Evolutionary conservation across 768 basidiomycete species (phyloP), one percentile per base, ranked within the genome.

Genomic region (Collybia nuda): DNA sequence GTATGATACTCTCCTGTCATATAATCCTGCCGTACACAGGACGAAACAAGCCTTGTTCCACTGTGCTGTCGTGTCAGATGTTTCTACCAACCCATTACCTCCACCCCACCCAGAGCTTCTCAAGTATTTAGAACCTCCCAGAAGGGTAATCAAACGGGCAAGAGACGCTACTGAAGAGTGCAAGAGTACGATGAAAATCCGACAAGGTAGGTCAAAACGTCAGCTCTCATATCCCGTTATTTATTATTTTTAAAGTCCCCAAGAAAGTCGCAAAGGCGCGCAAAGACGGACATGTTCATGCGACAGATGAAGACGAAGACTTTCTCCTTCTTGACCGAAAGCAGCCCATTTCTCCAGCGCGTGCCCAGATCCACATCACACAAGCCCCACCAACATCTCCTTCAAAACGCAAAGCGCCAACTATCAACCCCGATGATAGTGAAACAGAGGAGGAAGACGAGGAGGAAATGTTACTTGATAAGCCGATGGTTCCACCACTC

Each of bases 21-120:
- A 81, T 67, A 97, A 96, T 59, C 94, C 96, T 1, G 82, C 90
- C 3, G 76, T 97, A 26, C 95, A 99, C 61, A 85, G 95, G 45
- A 79, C 86, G 50, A 96, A 95, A 65, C 93, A 97, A 72, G 94
- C 94, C 11, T 83, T 93, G 59, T 91, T 96, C 67, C 95, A 97
- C 62, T 80, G 80, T 44, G 93, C 93, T 1, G 77, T 92, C 8
- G 84, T 88, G 17, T 70, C 80, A 2, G 90, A 97, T 62, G 66
- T 95, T n/a, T 67, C 74, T 18, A 74, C 74, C 6, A 75, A 91
- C 48, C 92, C 93, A 0, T 76, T 96, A 7, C 86, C 89, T 1
- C 90, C 90, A 2, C 90, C 92, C 1, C 93, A 97, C 66, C 86
- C 86, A 1, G 90, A 91, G 48, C 74, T 97, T 1, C 71, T 80